Evolutionary conservation across 2,329 filamentous ascomycete species (phyloP).

Genomic region (Cladosporium sp.): DNA sequence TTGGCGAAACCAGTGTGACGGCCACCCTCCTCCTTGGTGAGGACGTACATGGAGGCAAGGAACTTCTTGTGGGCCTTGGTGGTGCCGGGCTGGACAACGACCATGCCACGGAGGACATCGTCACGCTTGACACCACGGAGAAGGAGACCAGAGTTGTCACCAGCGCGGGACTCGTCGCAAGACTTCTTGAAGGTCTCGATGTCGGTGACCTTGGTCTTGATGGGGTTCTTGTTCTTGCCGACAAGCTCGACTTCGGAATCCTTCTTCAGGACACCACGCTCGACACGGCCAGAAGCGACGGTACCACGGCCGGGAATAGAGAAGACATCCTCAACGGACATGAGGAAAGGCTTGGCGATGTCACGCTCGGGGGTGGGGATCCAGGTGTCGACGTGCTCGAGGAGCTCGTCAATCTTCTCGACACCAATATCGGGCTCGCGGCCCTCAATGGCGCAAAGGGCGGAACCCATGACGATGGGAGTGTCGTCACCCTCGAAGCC

Average conservation of each 20-base stretch:
- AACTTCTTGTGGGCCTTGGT: conserved; percentile 89
- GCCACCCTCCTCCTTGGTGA: conserved; percentile 97
- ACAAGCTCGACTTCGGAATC: conserved; percentile 94
- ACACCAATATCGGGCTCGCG: conserved; percentile 84
- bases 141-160: conserved; percentile 96
- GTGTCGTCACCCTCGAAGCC: conserved; percentile 98
- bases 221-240: conserved; percentile 74
- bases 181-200: conserved; percentile 99
- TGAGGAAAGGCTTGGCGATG: conserved; percentile 97
- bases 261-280: conserved; percentile 91
- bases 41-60: conserved; percentile 92
- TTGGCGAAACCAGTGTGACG: conserved; percentile 92
- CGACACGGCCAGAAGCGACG: conserved; percentile 93
- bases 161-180: conserved; percentile 91
- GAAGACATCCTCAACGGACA: conserved; percentile 80
- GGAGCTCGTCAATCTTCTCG: conserved; percentile 85
- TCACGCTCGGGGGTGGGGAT: conserved; percentile 94
- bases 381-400: conserved; percentile 88
- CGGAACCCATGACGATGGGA: conserved; percentile 94
- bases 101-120: conserved; percentile 93
- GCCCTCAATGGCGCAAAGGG: conserved; percentile 87
- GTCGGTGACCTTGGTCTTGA: conserved; percentile 99
- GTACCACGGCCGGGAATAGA: conserved; percentile 80
- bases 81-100: conserved; percentile 78
- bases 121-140: conserved; percentile 95